Evolutionary conservation across 306 rosid genomes (phyloP).

Genomic region (Potentilla sterilis): DNA sequence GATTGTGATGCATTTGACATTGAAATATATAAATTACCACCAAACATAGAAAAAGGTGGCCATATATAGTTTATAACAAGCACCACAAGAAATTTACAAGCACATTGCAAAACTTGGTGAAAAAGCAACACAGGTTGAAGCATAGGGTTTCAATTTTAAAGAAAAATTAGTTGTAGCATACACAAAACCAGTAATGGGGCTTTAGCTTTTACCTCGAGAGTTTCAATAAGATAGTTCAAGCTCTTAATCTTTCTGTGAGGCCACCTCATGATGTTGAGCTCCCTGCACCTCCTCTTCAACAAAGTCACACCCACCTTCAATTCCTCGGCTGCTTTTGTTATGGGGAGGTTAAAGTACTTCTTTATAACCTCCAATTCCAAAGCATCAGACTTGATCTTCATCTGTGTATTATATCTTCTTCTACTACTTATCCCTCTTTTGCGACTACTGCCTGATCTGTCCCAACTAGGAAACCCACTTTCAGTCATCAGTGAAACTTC

Average conservation of each 20-base stretch:
- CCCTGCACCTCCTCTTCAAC: constrained; percentile 73
- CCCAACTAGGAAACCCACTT: constrained; percentile 15
- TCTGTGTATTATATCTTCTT: constrained; percentile 1
- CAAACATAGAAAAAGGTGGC: not conserved
- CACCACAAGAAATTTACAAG: not conserved
- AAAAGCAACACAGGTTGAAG: not conserved
- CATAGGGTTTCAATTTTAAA: not conserved
- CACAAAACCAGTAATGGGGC: not conserved
- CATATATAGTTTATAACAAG: not conserved
- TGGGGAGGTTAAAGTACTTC: constrained; percentile 57
- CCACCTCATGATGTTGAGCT: constrained; percentile 78
- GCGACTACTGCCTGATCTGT: not conserved
- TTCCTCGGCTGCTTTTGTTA: constrained; percentile 59
- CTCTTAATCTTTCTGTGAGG: constrained; percentile 85
- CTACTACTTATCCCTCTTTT: not conserved
- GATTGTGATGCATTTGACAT: not conserved
- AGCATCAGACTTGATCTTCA: not conserved
- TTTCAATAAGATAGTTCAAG: constrained; percentile 54
- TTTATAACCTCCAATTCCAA: constrained; percentile 44
- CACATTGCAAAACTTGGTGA: not conserved
- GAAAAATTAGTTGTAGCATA: not conserved
- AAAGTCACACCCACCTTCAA: constrained; percentile 69
- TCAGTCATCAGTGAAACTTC: constrained; percentile 21
- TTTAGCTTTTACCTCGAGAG: constrained; percentile 44
- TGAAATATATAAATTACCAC: not conserved